phyloP scores from a whole-genome alignment of 345 rosid species.

The Cochlearia excelsa region DNA sequence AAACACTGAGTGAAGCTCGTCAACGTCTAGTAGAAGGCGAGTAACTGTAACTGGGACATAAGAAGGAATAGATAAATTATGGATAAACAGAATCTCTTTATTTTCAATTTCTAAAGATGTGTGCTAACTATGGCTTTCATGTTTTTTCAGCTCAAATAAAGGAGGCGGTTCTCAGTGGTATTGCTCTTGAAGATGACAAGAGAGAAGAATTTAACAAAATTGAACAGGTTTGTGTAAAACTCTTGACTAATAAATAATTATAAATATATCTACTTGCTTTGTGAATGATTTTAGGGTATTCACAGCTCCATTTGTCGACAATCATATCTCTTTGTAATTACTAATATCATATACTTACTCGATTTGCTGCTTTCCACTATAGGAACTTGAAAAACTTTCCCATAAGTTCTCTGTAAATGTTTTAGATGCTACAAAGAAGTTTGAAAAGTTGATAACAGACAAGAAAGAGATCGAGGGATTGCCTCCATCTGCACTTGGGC shows the following conservation, averaged over 20 bases:
- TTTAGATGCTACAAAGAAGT: conserved; percentile 86
- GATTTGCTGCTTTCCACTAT: conserved; percentile 20
- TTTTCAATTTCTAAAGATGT: conserved; percentile 1
- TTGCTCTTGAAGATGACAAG: conserved; percentile 82
- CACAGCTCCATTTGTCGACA: conserved; percentile 3
- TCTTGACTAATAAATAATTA: background rate
- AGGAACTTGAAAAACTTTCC: conserved; percentile 80
- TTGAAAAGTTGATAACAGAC: conserved; percentile 76
- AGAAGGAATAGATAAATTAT: background rate
- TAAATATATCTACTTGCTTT: conserved; percentile 8
- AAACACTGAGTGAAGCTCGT: conserved; percentile 56
- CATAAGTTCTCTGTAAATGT: conserved; percentile 84
- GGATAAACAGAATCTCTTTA: background rate
- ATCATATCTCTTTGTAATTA: conserved; percentile 4
- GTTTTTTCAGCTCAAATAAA: conserved; percentile 62
- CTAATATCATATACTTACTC: background rate
- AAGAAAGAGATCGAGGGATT: conserved; percentile 85
- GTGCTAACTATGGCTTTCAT: conserved; percentile 27
- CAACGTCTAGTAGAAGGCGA: conserved; percentile 78
- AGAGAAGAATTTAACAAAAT: conserved; percentile 87
- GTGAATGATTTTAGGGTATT: conserved; percentile 5
- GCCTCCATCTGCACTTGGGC: conserved; percentile 83
- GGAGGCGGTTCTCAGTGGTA: conserved; percentile 92
- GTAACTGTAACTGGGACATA: conserved; percentile 10
- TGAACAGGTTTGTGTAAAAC: conserved; percentile 61